phyloP scores from a whole-genome alignment of 257 asterid genomes.

The Forsythia viridissima region DNA sequence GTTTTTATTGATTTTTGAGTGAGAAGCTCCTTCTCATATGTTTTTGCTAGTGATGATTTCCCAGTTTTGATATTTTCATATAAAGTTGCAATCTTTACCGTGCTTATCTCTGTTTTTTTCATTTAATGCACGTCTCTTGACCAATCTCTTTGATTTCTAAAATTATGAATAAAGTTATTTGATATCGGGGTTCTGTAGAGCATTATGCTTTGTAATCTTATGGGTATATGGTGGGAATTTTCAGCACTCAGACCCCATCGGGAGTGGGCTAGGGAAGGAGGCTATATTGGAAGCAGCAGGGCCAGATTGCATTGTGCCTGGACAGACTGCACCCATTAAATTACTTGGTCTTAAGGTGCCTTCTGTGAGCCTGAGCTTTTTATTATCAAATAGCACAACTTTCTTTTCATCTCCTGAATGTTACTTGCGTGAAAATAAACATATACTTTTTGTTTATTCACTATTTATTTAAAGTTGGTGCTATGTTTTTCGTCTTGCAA shows the following conservation, averaged over 20 bases:
- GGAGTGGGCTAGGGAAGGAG: conserved; percentile 73
- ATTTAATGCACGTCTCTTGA: too few relatives aligned
- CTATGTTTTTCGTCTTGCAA: background rate
- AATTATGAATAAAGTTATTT: background rate
- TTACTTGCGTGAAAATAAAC: background rate
- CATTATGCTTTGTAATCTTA: background rate
- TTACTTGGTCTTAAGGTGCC: conserved; percentile 87
- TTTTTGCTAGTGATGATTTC: background rate
- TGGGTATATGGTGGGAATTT: background rate
- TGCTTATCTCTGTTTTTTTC: too few relatives aligned
- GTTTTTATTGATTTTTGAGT: background rate
- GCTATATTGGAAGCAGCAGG: conserved; percentile 95
- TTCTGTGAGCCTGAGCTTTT: conserved; percentile 7
- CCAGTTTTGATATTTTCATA: background rate
- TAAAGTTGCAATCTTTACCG: background rate
- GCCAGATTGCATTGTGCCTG: conserved; percentile 93
- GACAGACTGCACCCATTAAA: conserved; percentile 70
- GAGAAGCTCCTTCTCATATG: too few relatives aligned
- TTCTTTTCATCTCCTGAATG: background rate
- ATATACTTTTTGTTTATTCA: too few relatives aligned
- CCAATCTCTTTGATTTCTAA: background rate
- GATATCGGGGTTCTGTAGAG: background rate
- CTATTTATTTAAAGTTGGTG: too few relatives aligned
- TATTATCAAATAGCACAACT: conserved; percentile 11
- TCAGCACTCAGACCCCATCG: conserved; percentile 57